Evolutionary conservation across 192 early-diverging fungal genomes (phyloP).

Genomic region (Rhizophagus prolifer): DNA sequence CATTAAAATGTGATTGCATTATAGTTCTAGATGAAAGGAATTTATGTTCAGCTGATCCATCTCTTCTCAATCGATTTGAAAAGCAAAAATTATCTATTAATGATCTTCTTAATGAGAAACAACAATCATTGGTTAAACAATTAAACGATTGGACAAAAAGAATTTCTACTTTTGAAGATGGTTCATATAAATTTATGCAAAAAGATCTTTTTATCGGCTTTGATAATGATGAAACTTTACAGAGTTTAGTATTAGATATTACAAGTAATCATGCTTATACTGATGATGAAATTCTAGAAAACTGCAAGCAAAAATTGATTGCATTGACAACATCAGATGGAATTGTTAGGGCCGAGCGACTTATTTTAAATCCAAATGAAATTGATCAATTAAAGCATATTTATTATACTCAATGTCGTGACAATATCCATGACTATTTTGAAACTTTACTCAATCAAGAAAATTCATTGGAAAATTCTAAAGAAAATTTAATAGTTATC

Average conservation of each 20-base stretch:
- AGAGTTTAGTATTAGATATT: constrained; percentile 22
- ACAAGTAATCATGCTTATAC: background rate
- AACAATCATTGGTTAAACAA: background rate
- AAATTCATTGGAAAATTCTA: background rate
- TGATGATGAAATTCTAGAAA: constrained; percentile 4
- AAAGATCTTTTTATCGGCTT: constrained; percentile 23
- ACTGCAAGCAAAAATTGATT: constrained; percentile 21
- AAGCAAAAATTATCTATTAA: constrained; percentile 15
- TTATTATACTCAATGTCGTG: constrained; percentile 11
- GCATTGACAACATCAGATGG: constrained; percentile 20
- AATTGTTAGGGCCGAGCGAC: constrained; percentile 15
- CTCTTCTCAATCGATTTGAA: constrained; percentile 21
- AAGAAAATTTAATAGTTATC: background rate
- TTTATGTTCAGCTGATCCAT: constrained; percentile 6
- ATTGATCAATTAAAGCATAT: background rate
- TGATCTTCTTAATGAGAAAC: background rate
- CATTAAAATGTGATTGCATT: constrained; percentile 5
- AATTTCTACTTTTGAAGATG: constrained; percentile 6
- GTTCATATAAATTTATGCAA: background rate
- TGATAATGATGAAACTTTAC: constrained; percentile 23
- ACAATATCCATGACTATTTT: constrained; percentile 9
- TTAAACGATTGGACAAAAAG: background rate
- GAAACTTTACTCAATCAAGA: background rate
- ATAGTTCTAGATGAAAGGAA: constrained; percentile 21
- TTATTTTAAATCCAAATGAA: background rate